Evolutionary conservation across 1,139 yeast genomes (phyloP).

Genomic region (Ogataea hybrid): DNA sequence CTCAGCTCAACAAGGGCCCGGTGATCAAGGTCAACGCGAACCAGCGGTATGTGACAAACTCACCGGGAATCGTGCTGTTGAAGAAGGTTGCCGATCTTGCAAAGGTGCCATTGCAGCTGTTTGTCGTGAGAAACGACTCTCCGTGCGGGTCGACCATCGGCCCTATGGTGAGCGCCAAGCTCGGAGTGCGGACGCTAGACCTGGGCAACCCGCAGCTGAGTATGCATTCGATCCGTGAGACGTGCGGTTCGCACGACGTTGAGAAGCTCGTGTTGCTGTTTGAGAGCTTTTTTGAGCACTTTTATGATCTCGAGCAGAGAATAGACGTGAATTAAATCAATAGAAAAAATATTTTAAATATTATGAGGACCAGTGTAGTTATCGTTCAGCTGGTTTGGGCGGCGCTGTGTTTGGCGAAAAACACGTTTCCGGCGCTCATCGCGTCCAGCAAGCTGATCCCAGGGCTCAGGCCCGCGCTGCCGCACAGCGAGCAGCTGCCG

Average conservation of each 20-base stretch:
- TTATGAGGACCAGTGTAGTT: not conserved
- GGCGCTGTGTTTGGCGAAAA: slow-evolving; percentile 1
- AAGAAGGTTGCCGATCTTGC: slow-evolving; percentile 68
- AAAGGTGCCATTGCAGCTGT: slow-evolving; percentile 70
- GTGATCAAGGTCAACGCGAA: slow-evolving; percentile 92
- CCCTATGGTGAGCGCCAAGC: slow-evolving; percentile 83
- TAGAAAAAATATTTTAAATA: not conserved
- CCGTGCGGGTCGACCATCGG: slow-evolving; percentile 98
- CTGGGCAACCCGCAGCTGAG: slow-evolving; percentile 92
- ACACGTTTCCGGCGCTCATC: slow-evolving; percentile 25
- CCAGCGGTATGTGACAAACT: slow-evolving; percentile 92
- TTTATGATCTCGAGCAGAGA: slow-evolving; percentile 33
- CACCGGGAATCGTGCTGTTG: slow-evolving; percentile 80
- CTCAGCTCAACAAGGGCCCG: slow-evolving; percentile 84
- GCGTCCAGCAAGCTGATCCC: slow-evolving; percentile 33
- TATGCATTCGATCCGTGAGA: slow-evolving; percentile 95
- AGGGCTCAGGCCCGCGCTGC: slow-evolving; percentile 35
- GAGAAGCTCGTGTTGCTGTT: slow-evolving; percentile 61
- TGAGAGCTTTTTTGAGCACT: slow-evolving; percentile 57
- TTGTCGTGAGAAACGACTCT: slow-evolving; percentile 88
- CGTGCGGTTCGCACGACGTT: slow-evolving; percentile 81
- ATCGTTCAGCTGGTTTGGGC: not conserved
- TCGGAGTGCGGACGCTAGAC: slow-evolving; percentile 88
- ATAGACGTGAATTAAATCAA: slow-evolving; percentile 32
- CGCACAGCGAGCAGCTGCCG: slow-evolving; percentile 33